These are phyloP conservation scores for Boletus edulis DNA, from an alignment of 768 basidiomycete species.

Conservation along the genomic window DNA sequence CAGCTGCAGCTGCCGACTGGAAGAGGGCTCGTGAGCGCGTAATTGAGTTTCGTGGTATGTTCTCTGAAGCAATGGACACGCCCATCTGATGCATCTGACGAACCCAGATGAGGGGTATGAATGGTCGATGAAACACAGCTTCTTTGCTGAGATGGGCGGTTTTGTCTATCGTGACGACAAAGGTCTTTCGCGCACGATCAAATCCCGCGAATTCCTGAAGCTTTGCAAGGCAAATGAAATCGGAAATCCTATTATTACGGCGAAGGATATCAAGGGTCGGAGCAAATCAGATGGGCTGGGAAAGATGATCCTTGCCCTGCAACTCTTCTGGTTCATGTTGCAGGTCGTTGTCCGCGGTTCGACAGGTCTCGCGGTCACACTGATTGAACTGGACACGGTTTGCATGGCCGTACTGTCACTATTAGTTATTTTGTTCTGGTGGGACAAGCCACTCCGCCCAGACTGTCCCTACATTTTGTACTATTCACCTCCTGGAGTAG, in stretches of 20 bases:
- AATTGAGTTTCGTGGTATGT: not conserved
- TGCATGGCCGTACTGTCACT: not conserved
- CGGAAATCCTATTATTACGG: not conserved
- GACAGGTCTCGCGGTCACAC: not conserved
- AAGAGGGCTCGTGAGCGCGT: not conserved
- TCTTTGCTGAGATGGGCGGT: constrained; percentile 1
- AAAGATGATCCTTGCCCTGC: not conserved
- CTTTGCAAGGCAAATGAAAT: not conserved
- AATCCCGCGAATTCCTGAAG: not conserved
- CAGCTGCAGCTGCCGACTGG: not conserved
- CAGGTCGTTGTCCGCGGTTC: not conserved
- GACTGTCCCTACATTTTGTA: not conserved
- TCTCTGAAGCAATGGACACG: not conserved
- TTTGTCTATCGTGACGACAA: not conserved
- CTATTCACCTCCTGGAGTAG: not conserved
- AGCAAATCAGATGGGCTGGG: not conserved
- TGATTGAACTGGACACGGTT: constrained; percentile 1
- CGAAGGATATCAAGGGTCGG: not conserved
- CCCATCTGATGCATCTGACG: not conserved
- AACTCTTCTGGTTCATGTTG: not conserved
- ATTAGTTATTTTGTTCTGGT: not conserved
- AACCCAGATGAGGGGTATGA: not conserved
- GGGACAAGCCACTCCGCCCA: not conserved
- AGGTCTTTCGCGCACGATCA: not conserved
- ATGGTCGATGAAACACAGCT: constrained; percentile 2